Evolutionary conservation across 2,329 filamentous ascomycete species (phyloP), one percentile per base, ranked within the genome.

Genomic region (Microcyclospora pomicola): DNA sequence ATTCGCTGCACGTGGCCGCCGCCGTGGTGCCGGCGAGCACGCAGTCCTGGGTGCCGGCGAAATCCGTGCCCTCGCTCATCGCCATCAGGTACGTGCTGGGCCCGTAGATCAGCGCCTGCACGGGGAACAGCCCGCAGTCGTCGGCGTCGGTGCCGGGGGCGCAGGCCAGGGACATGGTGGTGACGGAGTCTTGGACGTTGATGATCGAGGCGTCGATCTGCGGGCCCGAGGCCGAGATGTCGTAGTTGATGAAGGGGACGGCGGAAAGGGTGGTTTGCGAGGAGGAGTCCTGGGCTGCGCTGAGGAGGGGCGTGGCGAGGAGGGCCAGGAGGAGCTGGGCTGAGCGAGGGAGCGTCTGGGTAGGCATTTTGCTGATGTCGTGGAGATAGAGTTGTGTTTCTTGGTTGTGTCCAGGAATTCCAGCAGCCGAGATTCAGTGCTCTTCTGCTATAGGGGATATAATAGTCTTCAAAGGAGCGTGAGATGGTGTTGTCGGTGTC

Each of bases 221-320:
- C 19, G 35, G 35, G 24, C 27, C 33, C 7, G 19, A 24, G 19
- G 5, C 7, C 5, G 19, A 24, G 19, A 24, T 24, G 36, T 50
- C 44, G 35, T 49, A 50, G 42, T 46, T 44, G 29, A 45, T 49
- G 36, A 49, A 49, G 12, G 48, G 46, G n/a, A 50, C 12, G 13
- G 36, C 36, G 29, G 49, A 39, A 34, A 41, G 14, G 33, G 35
- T 15, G 35, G 27, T 36, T 15, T 13, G 12, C 27, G 27, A 6
- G 35, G 27, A 6, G 35, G 19, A 24, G 19, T 24, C 19, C 19
- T 24, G 19, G 5, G 19, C 19, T 24, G 19, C 7, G 7, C 19
- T 24, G 19, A 24, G 19, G 19, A 24, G 19, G 19, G 19, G 19
- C 19, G 19, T 24, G 19, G 19, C 19, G 7, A 24, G 19, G 19